Evolutionary conservation across 768 basidiomycete species (phyloP), one percentile per base, ranked within the genome.

Genomic region (Dendrothele bispora): DNA sequence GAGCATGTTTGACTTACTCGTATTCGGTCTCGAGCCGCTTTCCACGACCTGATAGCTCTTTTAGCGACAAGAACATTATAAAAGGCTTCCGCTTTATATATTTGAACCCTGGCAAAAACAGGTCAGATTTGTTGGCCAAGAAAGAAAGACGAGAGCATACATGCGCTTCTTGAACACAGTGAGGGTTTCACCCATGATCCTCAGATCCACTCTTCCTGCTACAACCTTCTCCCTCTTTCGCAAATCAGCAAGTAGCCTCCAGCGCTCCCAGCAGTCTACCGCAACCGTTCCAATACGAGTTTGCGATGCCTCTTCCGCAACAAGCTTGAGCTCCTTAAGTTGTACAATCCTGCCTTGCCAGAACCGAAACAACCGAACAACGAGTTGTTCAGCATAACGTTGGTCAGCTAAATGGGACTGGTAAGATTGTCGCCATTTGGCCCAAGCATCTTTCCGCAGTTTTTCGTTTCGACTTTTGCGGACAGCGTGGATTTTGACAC

Each of bases 401-500:
- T 77, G 74, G 38, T 74, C 73, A 12, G 83, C 76, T 1, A 80
- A 59, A 39, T 67, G 75, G 10, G 72, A 71, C n/a, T 68, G 72
- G 52, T 81, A 74, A 7, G 72, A 67, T 49, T 80, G 83, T 34
- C 77, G 73, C 90, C 90, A 91, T 56, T 77, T 77, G 34, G 61
- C 69, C 83, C 85, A 88, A 7, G 77, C 76, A 53, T 83, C 78
- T 54, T 69, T 78, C 55, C 72, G 62, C 37, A 88, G 58, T 55
- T 76, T 74, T 5, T 56, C 48, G 24, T 87, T 83, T 48, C 74
- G 73, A 50, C 68, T 80, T 50, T 79, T 78, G 53, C 78, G 79
- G 27, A 86, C 68, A 10, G 64, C 60, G 57, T 78, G 81, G 81
- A 89, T 88, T 59, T 79, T 85, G 52, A 67, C 55, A 24, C 86